Base-by-base conservation (phyloP, 768 basidiomycete genomes). In the Amanita molliuscula region DNA sequence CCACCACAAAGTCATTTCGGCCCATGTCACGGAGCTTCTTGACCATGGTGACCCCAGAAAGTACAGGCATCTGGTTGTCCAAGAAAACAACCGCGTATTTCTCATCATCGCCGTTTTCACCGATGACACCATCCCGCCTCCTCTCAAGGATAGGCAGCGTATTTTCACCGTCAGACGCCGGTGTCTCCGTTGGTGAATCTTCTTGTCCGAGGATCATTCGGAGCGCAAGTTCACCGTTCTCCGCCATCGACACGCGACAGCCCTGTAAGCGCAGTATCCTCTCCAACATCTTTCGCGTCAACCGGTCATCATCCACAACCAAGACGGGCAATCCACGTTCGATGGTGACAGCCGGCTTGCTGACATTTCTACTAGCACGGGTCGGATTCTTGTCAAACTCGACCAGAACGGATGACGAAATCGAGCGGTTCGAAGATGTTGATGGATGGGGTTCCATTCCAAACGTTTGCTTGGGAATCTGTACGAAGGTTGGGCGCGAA, bases 11-110 rank as follows among this genome's bases (percentile, higher is more conserved):
- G 58, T 91, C 88, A 16, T 61, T 67, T 53, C 88, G 71, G 6
- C 81, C 82, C 60, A 81, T 61, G 51, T 74, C 71, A 52, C 89
- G 69, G 34, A 93, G 66, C 61, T 76, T 81, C 48, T 73, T 62
- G 9, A 89, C 79, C 16, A 77, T 75, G 51, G 81, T 77, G 40
- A 88, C 60, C 13, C 91, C 91, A 53, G 82, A 82, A 71, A 88
- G 72, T 16, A 88, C 68, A 7, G 84, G 84, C 86, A 91, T 91
- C 65, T 90, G 88, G 62, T 93, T 92, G 50, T 78, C 77, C 59
- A 79, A 61, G 52, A 77, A 79, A 36, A 77, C 62, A 1, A 77
- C 65, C 16, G 73, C 72, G 57, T 63, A 78, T 54, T 65, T 73
- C 9, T 62, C 61, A 53, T 72, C 44, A 35, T 46, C 5, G 4